Evolutionary conservation across 768 basidiomycete species (phyloP).

Genomic region (Rhodotorula toruloides): DNA sequence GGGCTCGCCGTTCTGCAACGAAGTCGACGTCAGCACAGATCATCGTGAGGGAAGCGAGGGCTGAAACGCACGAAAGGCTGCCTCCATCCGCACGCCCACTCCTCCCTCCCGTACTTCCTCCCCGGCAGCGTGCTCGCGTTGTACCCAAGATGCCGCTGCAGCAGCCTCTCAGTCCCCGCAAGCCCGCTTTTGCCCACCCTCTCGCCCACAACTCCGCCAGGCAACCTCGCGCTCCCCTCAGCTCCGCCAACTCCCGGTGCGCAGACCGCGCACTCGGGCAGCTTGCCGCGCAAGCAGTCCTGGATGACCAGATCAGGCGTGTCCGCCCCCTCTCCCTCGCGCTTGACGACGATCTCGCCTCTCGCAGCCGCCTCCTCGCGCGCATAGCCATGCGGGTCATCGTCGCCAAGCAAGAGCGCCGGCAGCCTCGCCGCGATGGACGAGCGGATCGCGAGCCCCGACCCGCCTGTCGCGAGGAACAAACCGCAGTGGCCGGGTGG

Average conservation of each 20-base stretch:
- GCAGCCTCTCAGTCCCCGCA: conserved; percentile 16
- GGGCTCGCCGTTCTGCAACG: conserved; percentile 20
- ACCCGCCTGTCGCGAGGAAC: conserved; percentile 25
- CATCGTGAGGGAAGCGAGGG: not conserved
- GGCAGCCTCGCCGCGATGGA: conserved; percentile 15
- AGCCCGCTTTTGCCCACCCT: conserved; percentile 26
- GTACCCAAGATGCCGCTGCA: conserved; percentile 23
- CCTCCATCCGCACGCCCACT: conserved; percentile 30
- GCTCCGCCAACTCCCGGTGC: not conserved
- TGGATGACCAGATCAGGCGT: conserved; percentile 32
- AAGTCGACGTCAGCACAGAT: not conserved
- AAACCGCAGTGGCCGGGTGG: conserved; percentile 21
- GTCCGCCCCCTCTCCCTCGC: conserved; percentile 22
- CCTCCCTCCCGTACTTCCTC: conserved; percentile 26
- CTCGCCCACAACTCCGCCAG: conserved; percentile 1
- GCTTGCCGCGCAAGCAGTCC: conserved; percentile 21
- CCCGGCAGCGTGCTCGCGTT: conserved; percentile 27
- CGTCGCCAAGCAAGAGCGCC: conserved; percentile 10
- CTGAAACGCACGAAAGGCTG: conserved; percentile 24
- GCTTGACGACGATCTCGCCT: not conserved
- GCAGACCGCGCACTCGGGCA: conserved; percentile 11
- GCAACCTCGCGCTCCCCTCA: not conserved
- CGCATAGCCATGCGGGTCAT: conserved; percentile 6
- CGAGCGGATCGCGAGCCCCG: conserved; percentile 17
- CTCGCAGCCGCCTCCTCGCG: conserved; percentile 15